Percentiles rank a stretch among this genome's conserved stretches.
These are phyloP conservation scores for Calonectria pauciramosa DNA, from an alignment of 2,329 filamentous ascomycete species.

Conservation along the genomic window DNA sequence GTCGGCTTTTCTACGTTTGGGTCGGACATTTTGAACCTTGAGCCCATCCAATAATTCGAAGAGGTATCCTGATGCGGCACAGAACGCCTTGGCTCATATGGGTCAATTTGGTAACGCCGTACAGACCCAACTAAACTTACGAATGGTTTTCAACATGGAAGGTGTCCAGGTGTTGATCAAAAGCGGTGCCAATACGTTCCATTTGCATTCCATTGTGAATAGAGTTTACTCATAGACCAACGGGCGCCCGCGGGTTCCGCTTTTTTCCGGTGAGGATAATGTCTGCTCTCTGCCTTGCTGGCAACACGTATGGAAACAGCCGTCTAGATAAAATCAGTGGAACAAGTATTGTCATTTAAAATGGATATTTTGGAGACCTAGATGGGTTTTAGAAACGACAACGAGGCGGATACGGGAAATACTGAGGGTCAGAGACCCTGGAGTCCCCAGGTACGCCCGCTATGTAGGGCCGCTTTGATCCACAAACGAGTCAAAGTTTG, in stretches of 20 bases:
- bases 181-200: not conserved
- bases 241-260: not conserved
- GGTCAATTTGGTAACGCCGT: not conserved
- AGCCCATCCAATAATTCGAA: not conserved
- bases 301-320: not conserved
- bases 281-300: not conserved
- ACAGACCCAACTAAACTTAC: not conserved
- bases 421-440: not conserved
- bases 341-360: not conserved
- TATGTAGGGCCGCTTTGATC: not conserved
- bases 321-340: not conserved
- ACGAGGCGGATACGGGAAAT: not conserved
- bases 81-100: not conserved
- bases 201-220: not conserved
- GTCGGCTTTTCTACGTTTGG: not conserved
- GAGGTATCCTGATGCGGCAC: not conserved
- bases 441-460: not conserved
- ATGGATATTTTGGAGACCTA: not conserved
- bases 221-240: not conserved
- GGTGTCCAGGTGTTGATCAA: not conserved
- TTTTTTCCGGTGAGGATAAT: not conserved
- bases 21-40: not conserved
- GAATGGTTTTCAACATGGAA: not conserved
- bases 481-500: not conserved
- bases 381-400: not conserved